These are phyloP conservation scores for Colletotrichum sp. DNA, from an alignment of 2,329 filamentous ascomycete genomes.

Conservation along the genomic window DNA sequence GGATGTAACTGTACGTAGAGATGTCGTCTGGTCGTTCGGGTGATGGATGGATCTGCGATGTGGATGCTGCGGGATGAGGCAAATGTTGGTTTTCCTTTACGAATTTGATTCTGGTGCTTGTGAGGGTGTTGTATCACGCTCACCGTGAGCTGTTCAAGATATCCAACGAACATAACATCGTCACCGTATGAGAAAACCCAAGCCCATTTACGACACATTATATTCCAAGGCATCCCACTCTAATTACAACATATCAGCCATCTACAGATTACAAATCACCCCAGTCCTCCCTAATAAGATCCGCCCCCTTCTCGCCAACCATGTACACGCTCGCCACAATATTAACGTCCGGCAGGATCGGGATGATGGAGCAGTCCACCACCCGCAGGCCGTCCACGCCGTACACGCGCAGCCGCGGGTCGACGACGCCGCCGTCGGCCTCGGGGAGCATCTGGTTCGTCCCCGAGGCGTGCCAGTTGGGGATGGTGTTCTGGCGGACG, in stretches of 20 bases:
- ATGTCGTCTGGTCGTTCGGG: neutral
- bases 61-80: neutral
- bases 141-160: neutral
- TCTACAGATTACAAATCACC: slow-evolving; percentile 2
- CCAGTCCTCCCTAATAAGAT: slow-evolving; percentile 33
- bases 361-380: slow-evolving; percentile 52
- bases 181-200: neutral
- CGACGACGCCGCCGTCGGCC: slow-evolving; percentile 20
- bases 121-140: neutral
- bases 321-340: slow-evolving; percentile 23
- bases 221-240: neutral
- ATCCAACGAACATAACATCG: neutral
- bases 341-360: slow-evolving; percentile 44
- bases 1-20: neutral
- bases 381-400: slow-evolving; percentile 59
- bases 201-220: neutral
- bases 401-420: slow-evolving; percentile 49
- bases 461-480: slow-evolving; percentile 49
- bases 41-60: neutral
- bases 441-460: slow-evolving; percentile 56
- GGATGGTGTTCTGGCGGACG: slow-evolving; percentile 31
- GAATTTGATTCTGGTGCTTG: neutral
- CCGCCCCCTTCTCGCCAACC: slow-evolving; percentile 36
- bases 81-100: neutral
- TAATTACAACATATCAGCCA: neutral